Evolutionary conservation across 2,329 filamentous ascomycete species (phyloP).

Genomic region (Colletotrichum godetiae): DNA sequence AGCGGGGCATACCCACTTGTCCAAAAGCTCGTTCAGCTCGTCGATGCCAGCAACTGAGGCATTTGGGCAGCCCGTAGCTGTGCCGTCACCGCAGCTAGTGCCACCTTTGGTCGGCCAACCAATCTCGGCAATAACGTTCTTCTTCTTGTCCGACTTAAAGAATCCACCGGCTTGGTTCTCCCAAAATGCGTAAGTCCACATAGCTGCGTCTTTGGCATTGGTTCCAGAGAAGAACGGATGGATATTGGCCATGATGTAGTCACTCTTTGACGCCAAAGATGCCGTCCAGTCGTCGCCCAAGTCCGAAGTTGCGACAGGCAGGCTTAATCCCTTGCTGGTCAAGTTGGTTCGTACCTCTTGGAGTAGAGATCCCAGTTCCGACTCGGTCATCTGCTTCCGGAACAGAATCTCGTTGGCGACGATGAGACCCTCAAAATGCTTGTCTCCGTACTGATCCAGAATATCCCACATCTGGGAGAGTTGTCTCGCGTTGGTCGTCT

Average conservation of each 20-base stretch:
- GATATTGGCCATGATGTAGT: conserved; percentile 95
- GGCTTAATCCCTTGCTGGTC: conserved; percentile 67
- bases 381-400: conserved; percentile 77
- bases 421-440: conserved; percentile 85
- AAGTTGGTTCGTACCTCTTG: conserved; percentile 78
- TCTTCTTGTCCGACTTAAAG: conserved; percentile 70
- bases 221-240: conserved; percentile 95
- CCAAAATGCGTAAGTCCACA: conserved; percentile 90
- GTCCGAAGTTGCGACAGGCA: conserved; percentile 89
- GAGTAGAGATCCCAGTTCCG: conserved; percentile 73
- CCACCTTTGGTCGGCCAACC: conserved; percentile 91
- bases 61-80: conserved; percentile 61
- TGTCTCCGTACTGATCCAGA: conserved; percentile 73
- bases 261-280: conserved; percentile 75
- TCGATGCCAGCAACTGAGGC: conserved; percentile 82
- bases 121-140: conserved; percentile 89
- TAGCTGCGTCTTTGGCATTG: conserved; percentile 72
- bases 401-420: conserved; percentile 84
- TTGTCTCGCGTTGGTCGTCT: conserved; percentile 86
- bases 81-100: conserved; percentile 53
- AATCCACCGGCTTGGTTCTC: conserved; percentile 72
- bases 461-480: conserved; percentile 86
- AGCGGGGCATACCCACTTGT: conserved; percentile 84
- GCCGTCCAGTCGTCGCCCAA: conserved; percentile 88
- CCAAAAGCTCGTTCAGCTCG: conserved; percentile 88